Percentiles rank a stretch among this genome's conserved stretches.
Evolutionary conservation across 495 filamentous ascomycete species (phyloP).

Genomic region (Talaromyces liani): DNA sequence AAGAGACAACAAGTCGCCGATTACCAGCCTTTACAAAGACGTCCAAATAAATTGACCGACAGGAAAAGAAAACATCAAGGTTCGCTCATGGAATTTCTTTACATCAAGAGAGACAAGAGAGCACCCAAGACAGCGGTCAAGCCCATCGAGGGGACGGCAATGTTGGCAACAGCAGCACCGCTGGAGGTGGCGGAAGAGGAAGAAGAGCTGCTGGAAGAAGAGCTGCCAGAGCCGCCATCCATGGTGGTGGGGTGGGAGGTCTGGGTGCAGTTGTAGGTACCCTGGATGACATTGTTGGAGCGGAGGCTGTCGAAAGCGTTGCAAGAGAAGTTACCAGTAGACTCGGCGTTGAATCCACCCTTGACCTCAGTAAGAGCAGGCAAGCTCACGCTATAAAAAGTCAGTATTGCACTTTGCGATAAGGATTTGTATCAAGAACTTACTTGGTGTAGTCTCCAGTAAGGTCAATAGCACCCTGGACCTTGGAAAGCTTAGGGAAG

Average conservation of each 20-base stretch:
- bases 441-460: slow-evolving; percentile 77
- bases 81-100: slow-evolving; percentile 23
- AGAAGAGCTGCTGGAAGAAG: slow-evolving; percentile 22
- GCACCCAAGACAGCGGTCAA: slow-evolving; percentile 35
- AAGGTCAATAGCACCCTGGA: slow-evolving; percentile 84
- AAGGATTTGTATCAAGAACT: slow-evolving; percentile 27
- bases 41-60: slow-evolving; percentile 11
- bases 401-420: neutral
- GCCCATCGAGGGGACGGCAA: slow-evolving; percentile 36
- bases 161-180: slow-evolving; percentile 32
- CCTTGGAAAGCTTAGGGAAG: slow-evolving; percentile 58
- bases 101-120: slow-evolving; percentile 39
- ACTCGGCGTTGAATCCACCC: slow-evolving; percentile 83
- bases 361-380: slow-evolving; percentile 64
- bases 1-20: slow-evolving; percentile 30
- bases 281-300: slow-evolving; percentile 48
- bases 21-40: slow-evolving; percentile 28
- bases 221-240: slow-evolving; percentile 38
- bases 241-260: slow-evolving; percentile 35
- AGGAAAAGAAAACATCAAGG: slow-evolving; percentile 26
- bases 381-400: slow-evolving; percentile 53
- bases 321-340: slow-evolving; percentile 58
- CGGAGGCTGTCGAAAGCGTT: slow-evolving; percentile 34
- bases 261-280: slow-evolving; percentile 51
- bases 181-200: slow-evolving; percentile 24